Evolutionary conservation across 2,329 filamentous ascomycete genomes (phyloP).

Genomic region (Penicillium sumatraense): DNA sequence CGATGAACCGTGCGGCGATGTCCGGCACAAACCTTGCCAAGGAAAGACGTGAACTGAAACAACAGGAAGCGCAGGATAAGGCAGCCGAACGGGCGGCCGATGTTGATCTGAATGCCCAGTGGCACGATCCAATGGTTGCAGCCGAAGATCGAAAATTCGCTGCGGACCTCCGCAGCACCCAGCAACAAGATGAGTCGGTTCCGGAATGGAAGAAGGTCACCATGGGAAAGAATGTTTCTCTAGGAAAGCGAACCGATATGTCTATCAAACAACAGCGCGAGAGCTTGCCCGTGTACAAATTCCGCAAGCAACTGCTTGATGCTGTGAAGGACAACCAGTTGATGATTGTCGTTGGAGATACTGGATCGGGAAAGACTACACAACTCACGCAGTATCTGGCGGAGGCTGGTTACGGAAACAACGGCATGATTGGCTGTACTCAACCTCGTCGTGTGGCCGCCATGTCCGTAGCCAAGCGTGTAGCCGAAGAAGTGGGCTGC

Average conservation of each 20-base stretch:
- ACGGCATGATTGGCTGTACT: slow-evolving; percentile 92
- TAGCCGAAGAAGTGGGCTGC: slow-evolving; percentile 93
- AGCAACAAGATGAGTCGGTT: slow-evolving; percentile 67
- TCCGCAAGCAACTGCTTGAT: slow-evolving; percentile 84
- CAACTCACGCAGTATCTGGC: slow-evolving; percentile 95
- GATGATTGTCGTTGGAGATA: slow-evolving; percentile 95
- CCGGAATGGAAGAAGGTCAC: slow-evolving; percentile 93
- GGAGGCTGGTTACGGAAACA: slow-evolving; percentile 85
- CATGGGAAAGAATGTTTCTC: slow-evolving; percentile 75
- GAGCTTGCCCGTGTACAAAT: slow-evolving; percentile 84
- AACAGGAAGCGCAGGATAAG: slow-evolving; percentile 83
- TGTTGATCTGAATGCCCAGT: slow-evolving; percentile 85
- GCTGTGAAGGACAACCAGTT: slow-evolving; percentile 88
- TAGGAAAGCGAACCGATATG: slow-evolving; percentile 86
- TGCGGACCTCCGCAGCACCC: slow-evolving; percentile 75
- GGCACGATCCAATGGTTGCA: slow-evolving; percentile 95
- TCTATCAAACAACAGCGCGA: slow-evolving; percentile 95
- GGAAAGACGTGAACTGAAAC: slow-evolving; percentile 84
- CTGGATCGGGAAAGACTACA: slow-evolving; percentile 95
- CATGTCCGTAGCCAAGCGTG: slow-evolving; percentile 97
- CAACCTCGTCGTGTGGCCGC: slow-evolving; percentile 96
- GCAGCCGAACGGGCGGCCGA: slow-evolving; percentile 73
- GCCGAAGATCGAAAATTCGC: slow-evolving; percentile 88
- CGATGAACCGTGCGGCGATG: slow-evolving; percentile 95
- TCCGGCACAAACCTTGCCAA: slow-evolving; percentile 85